Evolutionary conservation across 1,284 basidiomycete species (phyloP), one percentile per base, ranked within the genome.

Genomic region (Moesziomyces globuligerus): DNA sequence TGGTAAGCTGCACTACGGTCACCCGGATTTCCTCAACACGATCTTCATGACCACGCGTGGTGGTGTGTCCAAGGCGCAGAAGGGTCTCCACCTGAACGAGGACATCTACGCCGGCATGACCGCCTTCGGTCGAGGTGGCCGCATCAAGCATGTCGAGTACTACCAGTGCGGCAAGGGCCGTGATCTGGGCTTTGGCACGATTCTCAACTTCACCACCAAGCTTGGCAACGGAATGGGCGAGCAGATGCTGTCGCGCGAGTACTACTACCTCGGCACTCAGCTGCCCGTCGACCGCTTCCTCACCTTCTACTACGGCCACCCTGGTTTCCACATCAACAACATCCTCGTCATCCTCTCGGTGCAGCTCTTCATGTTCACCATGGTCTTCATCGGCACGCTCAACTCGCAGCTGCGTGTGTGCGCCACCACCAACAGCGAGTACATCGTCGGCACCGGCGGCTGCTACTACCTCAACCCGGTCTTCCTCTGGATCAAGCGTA

Each of bases 91-190:
- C 83, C 84, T 98, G 67, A 98, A 98, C 86, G 95, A 98, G 84
- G 96, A 98, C 89, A 98, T 98, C 81, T 98, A 94, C 83, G 95
- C 96, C 28, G 95, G 96, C 80, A 98, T 98, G 92, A 97, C 90
- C 78, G 96, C 95, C 7, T 92, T 98, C 80, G 94, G 94, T 58
- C 91, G 95, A 50, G 96, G 96, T 43, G 95, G 91, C 48, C 88
- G 92, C 67, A 98, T 98, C 89, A 98, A 98, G 87, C 96, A 98
- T 82, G 95, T 93, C 52, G 96, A 98, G 85, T 98, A 98, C 85
- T 98, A 95, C 84, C 87, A 87, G 74, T 98, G 95, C 82, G 95
- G 95, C 60, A 98, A 98, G 85, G 95, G 95, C 64, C 91, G 95
- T 86, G 96, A 98, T 86, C 89, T 98, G 64, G 96, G 96, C 39